Base-by-base conservation (phyloP, 2,329 filamentous ascomycete species). In the Sclerotiophoma versabilis region DNA sequence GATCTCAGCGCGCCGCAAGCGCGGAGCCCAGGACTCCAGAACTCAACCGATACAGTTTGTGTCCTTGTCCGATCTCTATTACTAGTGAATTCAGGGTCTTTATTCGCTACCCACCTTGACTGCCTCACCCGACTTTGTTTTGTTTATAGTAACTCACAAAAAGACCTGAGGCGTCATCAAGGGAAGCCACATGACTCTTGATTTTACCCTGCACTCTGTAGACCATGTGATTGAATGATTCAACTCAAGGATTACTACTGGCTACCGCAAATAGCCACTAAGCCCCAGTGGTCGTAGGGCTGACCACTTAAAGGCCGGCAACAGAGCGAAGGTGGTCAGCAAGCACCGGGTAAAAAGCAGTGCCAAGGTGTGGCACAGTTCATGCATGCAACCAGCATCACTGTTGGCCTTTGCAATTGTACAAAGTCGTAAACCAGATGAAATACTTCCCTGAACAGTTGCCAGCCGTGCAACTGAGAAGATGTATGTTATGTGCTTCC, bases 261-360 rank as follows among this genome's bases (percentile, higher is more conserved):
- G 46, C 22, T 49, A n/a, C 46, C 32, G n/a, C 39, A 54, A 41
- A 45, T 39, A 44, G 29, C 33, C 34, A 36, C 45, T 17, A 39
- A 45, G 33, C 26, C 38, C 15, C 32, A 17, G 26, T 38, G 2
- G 17, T n/a, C 25, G 27, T 15, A 49, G 20, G 23, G 39, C 27
- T 30, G n/a, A 26, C 51, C 45, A 54, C 11, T 41, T 7, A 37
- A 11, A 15, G n/a, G 39, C 29, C 27, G 29, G 22, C n/a, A 11
- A 26, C 12, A 15, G 33, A 15, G 39, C 33, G 27, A 45, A 46
- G 51, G 51, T 49, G 45, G 51, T 54, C 51, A 54, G 51, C 49
- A 33, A 15, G 34, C 49, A 27, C 36, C 42, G 30, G 49, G 5
- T 45, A 41, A 47, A 42, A 29, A n/a, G 19, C 29, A 26, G 32